Evolutionary conservation across 1,284 basidiomycete species (phyloP).

Genomic region (Cryptococcus floricola): DNA sequence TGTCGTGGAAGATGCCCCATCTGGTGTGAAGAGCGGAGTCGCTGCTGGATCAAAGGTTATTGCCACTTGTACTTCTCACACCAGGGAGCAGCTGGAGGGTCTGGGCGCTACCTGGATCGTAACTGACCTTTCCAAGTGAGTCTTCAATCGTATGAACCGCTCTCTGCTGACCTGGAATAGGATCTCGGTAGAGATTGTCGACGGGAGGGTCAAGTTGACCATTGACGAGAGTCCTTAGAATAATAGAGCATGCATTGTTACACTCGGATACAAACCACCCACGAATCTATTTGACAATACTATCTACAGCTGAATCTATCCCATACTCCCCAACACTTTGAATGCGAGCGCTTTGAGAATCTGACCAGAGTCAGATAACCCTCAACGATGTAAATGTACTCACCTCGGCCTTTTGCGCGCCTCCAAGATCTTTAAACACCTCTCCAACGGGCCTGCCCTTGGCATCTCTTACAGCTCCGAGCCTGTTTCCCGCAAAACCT

Average conservation of each 20-base stretch:
- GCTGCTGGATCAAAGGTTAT: constrained; percentile 69
- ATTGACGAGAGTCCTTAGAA: constrained; percentile 18
- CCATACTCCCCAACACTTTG: constrained; percentile 71
- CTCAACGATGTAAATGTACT: constrained; percentile 14
- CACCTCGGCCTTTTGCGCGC: constrained; percentile 82
- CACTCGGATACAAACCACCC: neutral
- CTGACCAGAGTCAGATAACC: constrained; percentile 50
- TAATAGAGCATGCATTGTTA: neutral
- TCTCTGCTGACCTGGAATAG: constrained; percentile 2
- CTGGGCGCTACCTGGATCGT: constrained; percentile 48
- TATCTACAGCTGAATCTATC: constrained; percentile 4
- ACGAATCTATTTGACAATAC: neutral
- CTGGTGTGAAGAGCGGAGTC: constrained; percentile 67
- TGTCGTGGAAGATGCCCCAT: constrained; percentile 79
- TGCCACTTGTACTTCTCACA: constrained; percentile 75
- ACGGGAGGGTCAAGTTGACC: constrained; percentile 21
- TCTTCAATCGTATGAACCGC: neutral
- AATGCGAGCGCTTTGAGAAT: constrained; percentile 80
- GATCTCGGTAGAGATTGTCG: constrained; percentile 18
- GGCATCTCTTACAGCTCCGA: constrained; percentile 84
- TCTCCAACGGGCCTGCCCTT: constrained; percentile 87
- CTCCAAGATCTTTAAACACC: constrained; percentile 78
- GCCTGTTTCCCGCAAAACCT: constrained; percentile 74
- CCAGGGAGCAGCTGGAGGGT: constrained; percentile 58
- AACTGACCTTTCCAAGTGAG: constrained; percentile 39